Evolutionary conservation across 495 filamentous ascomycete genomes (phyloP).

Genomic region (Podospora australis): DNA sequence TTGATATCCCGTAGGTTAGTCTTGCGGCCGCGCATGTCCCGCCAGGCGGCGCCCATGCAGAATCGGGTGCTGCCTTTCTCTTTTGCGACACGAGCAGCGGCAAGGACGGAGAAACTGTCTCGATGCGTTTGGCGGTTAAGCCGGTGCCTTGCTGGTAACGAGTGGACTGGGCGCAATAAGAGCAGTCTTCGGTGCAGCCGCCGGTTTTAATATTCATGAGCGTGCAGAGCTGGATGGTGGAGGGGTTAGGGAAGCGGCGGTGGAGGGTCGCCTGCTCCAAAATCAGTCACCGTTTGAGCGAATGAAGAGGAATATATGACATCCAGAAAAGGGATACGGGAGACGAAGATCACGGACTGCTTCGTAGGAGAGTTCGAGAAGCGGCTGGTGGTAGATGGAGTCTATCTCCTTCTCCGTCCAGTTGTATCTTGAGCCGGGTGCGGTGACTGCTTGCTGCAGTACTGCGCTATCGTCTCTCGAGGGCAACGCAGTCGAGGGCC

Average conservation of each 20-base stretch:
- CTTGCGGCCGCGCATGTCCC: conserved; percentile 85
- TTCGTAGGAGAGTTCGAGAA: conserved; percentile 69
- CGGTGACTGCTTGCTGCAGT: conserved; percentile 45
- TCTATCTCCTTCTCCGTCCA: conserved; percentile 76
- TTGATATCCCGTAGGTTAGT: conserved; percentile 69
- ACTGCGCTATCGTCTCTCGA: too few relatives aligned
- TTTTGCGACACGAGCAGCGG: conserved; percentile 66
- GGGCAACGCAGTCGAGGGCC: too few relatives aligned
- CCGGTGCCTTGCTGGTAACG: conserved; percentile 74
- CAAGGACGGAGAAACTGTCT: conserved; percentile 66
- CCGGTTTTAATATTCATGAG: conserved; percentile 95
- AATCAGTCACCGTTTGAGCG: background rate
- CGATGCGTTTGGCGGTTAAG: conserved; percentile 68
- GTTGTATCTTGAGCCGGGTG: conserved; percentile 53
- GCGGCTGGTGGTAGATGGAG: conserved; percentile 67
- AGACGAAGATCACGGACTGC: too few relatives aligned
- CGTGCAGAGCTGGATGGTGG: conserved; percentile 79
- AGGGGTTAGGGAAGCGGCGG: conserved; percentile 72
- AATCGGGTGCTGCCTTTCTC: conserved; percentile 76
- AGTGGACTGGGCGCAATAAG: conserved; percentile 81
- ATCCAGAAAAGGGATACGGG: too few relatives aligned
- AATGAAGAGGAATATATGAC: background rate
- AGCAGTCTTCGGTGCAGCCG: conserved; percentile 81
- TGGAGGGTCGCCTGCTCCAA: conserved; percentile 58
- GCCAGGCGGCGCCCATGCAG: conserved; percentile 89